A percentile compares a stretch with the other conserved stretches of the same genome.
These are phyloP conservation scores for Basidioascus undulatus DNA, from an alignment of 768 basidiomycete species.

Conservation along the genomic window DNA sequence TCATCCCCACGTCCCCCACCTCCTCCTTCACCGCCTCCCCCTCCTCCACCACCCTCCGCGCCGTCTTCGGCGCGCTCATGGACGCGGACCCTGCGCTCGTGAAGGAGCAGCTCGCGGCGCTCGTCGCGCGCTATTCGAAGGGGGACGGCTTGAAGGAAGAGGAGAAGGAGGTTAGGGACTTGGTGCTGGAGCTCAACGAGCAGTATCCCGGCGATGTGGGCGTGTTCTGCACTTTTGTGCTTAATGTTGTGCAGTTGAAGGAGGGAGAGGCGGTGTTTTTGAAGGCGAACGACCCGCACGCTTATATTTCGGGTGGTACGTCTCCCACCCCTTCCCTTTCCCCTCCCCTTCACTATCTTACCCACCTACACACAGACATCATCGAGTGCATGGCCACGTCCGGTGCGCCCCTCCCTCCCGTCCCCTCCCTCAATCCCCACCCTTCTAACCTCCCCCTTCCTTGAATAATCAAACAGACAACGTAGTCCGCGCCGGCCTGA, in stretches of 20 bases:
- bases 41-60: constrained; percentile 20
- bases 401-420: constrained; percentile 7
- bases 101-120: constrained; percentile 28
- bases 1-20: constrained; percentile 29
- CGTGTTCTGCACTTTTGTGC: constrained; percentile 66
- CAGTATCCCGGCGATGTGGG: constrained; percentile 88
- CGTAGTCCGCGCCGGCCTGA: constrained; percentile 92
- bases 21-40: constrained; percentile 30
- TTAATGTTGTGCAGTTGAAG: constrained; percentile 59
- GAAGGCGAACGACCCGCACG: constrained; percentile 88
- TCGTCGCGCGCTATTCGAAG: constrained; percentile 39
- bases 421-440: neutral
- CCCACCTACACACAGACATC: constrained; percentile 34
- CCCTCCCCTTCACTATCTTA: neutral
- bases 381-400: constrained; percentile 99
- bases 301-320: constrained; percentile 78
- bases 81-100: constrained; percentile 34
- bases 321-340: neutral
- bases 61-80: constrained; percentile 63
- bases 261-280: constrained; percentile 83
- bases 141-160: constrained; percentile 18
- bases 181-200: constrained; percentile 29
- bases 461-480: constrained; percentile 63
- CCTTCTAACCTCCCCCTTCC: neutral
- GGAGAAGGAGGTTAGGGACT: constrained; percentile 28